phyloP scores from a whole-genome alignment of 768 basidiomycete genomes.

The Boletus speciosus region DNA sequence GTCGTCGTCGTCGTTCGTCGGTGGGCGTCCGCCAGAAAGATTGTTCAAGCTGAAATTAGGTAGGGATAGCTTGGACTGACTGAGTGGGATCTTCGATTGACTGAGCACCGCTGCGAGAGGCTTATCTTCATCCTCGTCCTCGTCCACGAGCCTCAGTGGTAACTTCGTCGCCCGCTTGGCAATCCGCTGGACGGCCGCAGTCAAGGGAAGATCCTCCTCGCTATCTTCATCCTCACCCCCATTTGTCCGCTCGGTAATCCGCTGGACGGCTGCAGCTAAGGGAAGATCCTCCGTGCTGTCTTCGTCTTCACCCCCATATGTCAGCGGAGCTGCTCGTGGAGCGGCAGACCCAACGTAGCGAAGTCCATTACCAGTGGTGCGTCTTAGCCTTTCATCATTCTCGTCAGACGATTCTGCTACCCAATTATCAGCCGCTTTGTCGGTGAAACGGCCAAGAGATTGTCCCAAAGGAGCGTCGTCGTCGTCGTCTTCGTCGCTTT shows the following conservation, averaged over 20 bases:
- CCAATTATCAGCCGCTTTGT: constrained; percentile 36
- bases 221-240: constrained; percentile 47
- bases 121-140: constrained; percentile 55
- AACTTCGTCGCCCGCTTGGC: constrained; percentile 41
- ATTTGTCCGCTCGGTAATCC: constrained; percentile 45
- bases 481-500: constrained; percentile 42
- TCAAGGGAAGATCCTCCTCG: constrained; percentile 79
- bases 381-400: constrained; percentile 43
- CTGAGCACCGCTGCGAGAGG: constrained; percentile 63
- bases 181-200: constrained; percentile 57
- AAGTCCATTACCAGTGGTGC: constrained; percentile 57
- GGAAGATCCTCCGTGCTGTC: constrained; percentile 83
- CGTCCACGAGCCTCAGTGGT: constrained; percentile 25
- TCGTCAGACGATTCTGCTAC: constrained; percentile 65
- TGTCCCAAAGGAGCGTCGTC: constrained; percentile 21
- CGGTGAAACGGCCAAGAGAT: constrained; percentile 14
- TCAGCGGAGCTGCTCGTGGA: background rate
- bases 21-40: constrained; percentile 13
- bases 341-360: constrained; percentile 34
- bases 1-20: constrained; percentile 48
- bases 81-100: constrained; percentile 41
- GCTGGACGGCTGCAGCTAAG: constrained; percentile 58
- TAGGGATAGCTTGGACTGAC: constrained; percentile 42
- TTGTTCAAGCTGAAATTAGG: constrained; percentile 43
- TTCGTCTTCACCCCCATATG: constrained; percentile 30